A percentile compares a stretch with the other conserved stretches of the same genome.
Conservation (phyloP, 148 eudicot species). For the Limonium bicolor region DNA sequence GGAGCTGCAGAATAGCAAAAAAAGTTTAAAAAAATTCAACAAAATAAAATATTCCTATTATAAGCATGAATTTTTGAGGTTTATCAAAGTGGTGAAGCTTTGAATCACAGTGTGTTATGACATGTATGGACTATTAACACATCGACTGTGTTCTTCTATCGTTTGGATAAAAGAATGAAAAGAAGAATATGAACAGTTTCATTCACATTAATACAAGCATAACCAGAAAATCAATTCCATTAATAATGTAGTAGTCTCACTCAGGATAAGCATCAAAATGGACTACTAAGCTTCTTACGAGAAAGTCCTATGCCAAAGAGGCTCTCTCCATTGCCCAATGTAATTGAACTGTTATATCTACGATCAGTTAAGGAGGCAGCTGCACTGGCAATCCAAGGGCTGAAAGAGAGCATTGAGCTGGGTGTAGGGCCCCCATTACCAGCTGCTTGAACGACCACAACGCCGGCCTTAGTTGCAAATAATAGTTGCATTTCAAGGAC, state of each 20-base stretch:
- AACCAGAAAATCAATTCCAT: too few species aligned
- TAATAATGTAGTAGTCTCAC: too few species aligned
- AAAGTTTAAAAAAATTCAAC: neutral
- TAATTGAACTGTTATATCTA: conserved; percentile 30
- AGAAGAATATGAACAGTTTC: too few species aligned
- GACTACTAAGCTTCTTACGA: conserved; percentile 29
- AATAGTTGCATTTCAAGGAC: conserved; percentile 42
- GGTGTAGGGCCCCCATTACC: conserved; percentile 63
- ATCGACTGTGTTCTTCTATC: too few species aligned
- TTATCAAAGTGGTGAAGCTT: too few species aligned
- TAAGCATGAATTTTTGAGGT: too few species aligned
- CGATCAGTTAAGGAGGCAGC: conserved; percentile 54
- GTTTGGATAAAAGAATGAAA: too few species aligned
- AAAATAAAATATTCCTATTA: too few species aligned
- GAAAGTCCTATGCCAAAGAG: conserved; percentile 47
- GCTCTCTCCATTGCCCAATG: conserved; percentile 32
- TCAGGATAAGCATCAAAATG: too few species aligned
- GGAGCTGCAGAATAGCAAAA: conserved; percentile 26
- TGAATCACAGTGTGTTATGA: too few species aligned
- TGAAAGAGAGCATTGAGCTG: conserved; percentile 48
- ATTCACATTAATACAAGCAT: too few species aligned
- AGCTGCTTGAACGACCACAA: conserved; percentile 49
- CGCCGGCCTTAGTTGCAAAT: conserved; percentile 61
- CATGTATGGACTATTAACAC: too few species aligned
- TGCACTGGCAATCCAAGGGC: conserved; percentile 62